phyloP scores from a whole-genome alignment of 805 yeast genomes.

The Cyberlindnera sargentensis region DNA sequence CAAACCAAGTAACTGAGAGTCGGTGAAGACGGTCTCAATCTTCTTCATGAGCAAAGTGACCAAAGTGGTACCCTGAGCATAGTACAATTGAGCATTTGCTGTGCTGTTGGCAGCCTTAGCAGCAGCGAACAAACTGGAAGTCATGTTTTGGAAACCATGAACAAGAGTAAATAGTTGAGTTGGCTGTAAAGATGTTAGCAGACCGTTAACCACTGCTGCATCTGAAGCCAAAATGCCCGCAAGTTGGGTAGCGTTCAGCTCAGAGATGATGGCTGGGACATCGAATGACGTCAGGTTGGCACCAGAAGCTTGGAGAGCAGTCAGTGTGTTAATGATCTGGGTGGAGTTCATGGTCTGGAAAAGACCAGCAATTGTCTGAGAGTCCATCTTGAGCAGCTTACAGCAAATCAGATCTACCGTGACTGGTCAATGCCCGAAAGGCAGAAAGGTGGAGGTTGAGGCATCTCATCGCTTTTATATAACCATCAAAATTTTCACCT shows the following conservation, averaged over 20 bases:
- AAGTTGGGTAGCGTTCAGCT: slow-evolving; percentile 20
- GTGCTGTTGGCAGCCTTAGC: slow-evolving; percentile 11
- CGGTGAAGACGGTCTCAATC: slow-evolving; percentile 16
- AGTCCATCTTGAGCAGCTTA: slow-evolving; percentile 11
- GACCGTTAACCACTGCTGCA: slow-evolving; percentile 14
- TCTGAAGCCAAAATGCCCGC: slow-evolving; percentile 19
- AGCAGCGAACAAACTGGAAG: slow-evolving; percentile 15
- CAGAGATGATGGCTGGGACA: slow-evolving; percentile 46
- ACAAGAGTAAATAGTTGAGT: slow-evolving; percentile 16
- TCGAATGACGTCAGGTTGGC: slow-evolving; percentile 63
- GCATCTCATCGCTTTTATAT: neutral
- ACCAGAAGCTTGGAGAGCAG: slow-evolving; percentile 13
- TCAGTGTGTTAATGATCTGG: slow-evolving; percentile 16
- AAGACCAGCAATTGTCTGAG: slow-evolving; percentile 13
- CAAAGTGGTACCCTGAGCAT: slow-evolving; percentile 10
- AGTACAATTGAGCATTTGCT: slow-evolving; percentile 1
- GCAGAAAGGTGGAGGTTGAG: neutral
- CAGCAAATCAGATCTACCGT: no score
- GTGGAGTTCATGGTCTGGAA: slow-evolving; percentile 20
- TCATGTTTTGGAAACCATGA: slow-evolving; percentile 16
- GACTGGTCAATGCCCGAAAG: neutral
- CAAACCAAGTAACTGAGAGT: slow-evolving; percentile 19
- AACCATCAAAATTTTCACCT: neutral
- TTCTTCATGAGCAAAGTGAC: slow-evolving; percentile 13
- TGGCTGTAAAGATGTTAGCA: slow-evolving; percentile 16